Base-by-base conservation (phyloP, 192 early-diverging fungal species). In the Gigaspora rosea region DNA sequence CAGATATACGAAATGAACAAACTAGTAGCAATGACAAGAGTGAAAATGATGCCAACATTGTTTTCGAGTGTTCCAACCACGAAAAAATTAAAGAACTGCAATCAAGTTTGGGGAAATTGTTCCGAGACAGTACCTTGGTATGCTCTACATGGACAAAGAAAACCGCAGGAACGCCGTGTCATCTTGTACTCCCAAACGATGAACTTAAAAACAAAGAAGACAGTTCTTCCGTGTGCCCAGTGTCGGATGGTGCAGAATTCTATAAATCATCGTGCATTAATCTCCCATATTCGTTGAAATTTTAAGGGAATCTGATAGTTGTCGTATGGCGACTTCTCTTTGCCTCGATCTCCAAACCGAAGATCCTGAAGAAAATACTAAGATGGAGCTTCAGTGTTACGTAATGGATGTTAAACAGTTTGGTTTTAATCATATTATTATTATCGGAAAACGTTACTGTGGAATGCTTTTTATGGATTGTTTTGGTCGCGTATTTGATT, bases 371-470 rank as follows among this genome's bases (percentile, higher is more conserved):
- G 48, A 71, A 71, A 52, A 50, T 71, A 71, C 69, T 71, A 71
- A 20, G 35, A 61, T 41, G 56, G 52, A 73, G 72, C 56, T 73
- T 59, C 72, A 20, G 32, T 73, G 72, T 57, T 61, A 73, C 57
- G 12, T 73, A 59, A n/a, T 9, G 57, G 56, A 73, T 41, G 41
- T 73, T 46, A 73, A 73, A 59, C n/a, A 61, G 41, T 73, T 48
- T 73, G 35, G 56, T 61, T 73, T 73, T 73, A 59, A 73, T 73
- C 72, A 73, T 59, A 73, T 73, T 47, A 73, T 73, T 8, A 59
- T 73, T 73, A 48, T 73, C 18, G 57, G 72, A 36, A 48, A 61
- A 50, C 46, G 9, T 73, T 73, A 61, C 36, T 57, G 12, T 4
- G 72, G 72, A 27, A 47, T 73, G 56, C 41, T 73, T 73, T 73